A percentile compares a stretch with the other conserved stretches of the same genome.
phyloP scores from a whole-genome alignment of 441 rosid genomes.

The Theobroma grandiflorum region DNA sequence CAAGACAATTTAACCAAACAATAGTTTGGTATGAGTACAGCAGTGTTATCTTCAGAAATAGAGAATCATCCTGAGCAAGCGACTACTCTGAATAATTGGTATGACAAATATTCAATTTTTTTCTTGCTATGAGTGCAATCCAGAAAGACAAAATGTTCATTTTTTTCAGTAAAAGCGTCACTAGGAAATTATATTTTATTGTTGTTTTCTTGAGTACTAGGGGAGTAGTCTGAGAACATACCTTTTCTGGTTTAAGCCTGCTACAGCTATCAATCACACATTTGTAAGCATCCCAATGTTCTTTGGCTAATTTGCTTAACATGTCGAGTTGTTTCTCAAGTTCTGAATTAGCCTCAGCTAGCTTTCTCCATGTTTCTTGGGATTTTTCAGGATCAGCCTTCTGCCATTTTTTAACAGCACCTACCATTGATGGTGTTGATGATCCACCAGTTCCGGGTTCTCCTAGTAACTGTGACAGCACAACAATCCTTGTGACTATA shows the following conservation, averaged over 20 bases:
- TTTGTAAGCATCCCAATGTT: constrained; percentile 72
- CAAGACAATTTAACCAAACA: neutral
- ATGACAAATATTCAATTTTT: neutral
- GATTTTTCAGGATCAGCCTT: constrained; percentile 81
- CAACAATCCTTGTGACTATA: constrained; percentile 30
- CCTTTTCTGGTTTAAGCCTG: constrained; percentile 72
- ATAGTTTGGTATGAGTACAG: neutral
- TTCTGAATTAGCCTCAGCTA: constrained; percentile 77
- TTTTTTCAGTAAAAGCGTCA: constrained; percentile 6
- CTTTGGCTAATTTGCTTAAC: constrained; percentile 80
- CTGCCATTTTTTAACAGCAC: constrained; percentile 97
- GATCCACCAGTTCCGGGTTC: constrained; percentile 99
- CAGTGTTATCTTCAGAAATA: neutral
- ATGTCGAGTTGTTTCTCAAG: constrained; percentile 72
- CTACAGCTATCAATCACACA: constrained; percentile 70
- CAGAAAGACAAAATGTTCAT: neutral
- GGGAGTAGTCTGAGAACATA: constrained; percentile 37
- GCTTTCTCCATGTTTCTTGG: constrained; percentile 76
- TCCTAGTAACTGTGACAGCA: constrained; percentile 71
- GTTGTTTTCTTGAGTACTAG: neutral
- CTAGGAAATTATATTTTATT: constrained; percentile 15
- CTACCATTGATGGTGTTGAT: constrained; percentile 97
- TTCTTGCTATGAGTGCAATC: neutral
- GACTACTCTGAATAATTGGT: neutral
- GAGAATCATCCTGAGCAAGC: neutral